Conservation (phyloP, 805 yeast genomes). For the Spathaspora boniae region DNA sequence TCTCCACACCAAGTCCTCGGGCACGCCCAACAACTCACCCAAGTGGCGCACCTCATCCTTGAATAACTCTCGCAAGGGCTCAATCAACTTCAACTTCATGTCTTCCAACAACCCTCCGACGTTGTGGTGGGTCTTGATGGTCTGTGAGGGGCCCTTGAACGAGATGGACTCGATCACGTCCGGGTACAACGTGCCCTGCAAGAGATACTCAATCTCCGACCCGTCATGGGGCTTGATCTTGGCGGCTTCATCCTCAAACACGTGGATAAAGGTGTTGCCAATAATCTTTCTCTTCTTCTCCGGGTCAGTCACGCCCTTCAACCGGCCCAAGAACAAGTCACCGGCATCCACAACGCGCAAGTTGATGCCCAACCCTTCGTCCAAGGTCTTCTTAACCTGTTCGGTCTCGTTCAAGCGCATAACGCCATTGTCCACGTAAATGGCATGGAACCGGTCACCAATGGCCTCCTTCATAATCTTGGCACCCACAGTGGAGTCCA, state of each 20-base stretch:
- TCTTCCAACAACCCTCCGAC: conserved; percentile 97
- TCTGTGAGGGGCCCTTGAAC: conserved; percentile 99
- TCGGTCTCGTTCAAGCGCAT: conserved; percentile 93
- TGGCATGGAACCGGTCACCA: conserved; percentile 98
- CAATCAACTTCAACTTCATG: conserved; percentile 97
- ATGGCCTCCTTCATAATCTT: conserved; percentile 97
- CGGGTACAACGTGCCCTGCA: conserved; percentile 97
- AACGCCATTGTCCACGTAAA: conserved; percentile 96
- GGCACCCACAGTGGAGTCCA: conserved; percentile 98
- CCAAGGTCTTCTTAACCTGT: conserved; percentile 81
- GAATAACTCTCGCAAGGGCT: conserved; percentile 97
- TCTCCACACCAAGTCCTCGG: conserved; percentile 98
- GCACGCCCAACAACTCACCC: conserved; percentile 92
- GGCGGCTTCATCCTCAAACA: conserved; percentile 94
- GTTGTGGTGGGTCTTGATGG: conserved; percentile 98
- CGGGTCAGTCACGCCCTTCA: conserved; percentile 95
- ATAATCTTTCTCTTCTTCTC: conserved; percentile 98
- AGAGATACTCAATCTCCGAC: conserved; percentile 83
- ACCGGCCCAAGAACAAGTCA: conserved; percentile 79
- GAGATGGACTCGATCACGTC: conserved; percentile 98
- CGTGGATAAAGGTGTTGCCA: conserved; percentile 96
- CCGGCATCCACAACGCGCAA: conserved; percentile 92
- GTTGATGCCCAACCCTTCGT: conserved; percentile 92
- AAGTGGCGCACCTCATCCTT: conserved; percentile 97
- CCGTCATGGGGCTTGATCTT: conserved; percentile 86